Conservation (phyloP, 208 protist species). For the Leishmania lainsoni region DNA sequence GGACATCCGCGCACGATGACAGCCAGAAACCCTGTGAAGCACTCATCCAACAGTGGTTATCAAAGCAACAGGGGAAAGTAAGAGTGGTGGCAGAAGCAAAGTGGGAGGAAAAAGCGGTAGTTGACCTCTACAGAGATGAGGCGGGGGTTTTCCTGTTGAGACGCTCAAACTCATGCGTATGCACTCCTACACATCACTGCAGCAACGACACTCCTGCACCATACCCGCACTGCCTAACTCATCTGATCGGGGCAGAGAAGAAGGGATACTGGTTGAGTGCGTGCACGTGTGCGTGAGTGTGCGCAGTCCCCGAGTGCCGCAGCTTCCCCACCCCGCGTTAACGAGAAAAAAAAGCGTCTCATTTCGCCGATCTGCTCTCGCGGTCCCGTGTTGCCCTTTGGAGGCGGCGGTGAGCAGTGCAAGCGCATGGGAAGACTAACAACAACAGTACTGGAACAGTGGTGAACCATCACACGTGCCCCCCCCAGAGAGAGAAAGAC, state of each 20-base stretch:
- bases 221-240: background rate
- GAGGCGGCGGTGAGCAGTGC: background rate
- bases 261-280: background rate
- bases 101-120: background rate
- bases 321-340: background rate
- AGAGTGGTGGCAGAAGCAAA: background rate
- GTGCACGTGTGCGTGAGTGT: background rate
- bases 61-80: background rate
- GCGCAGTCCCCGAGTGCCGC: background rate
- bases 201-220: background rate
- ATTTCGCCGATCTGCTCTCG: background rate
- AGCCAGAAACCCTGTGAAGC: background rate
- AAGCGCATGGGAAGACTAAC: background rate
- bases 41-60: conserved; percentile 1
- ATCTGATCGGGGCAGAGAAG: background rate
- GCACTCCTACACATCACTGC: background rate
- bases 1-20: background rate
- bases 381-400: background rate
- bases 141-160: background rate
- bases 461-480: background rate
- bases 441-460: background rate
- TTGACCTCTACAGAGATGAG: background rate
- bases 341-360: background rate
- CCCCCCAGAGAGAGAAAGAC: background rate
- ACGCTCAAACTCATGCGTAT: background rate